phyloP scores from a whole-genome alignment of 148 eudicot species.

The Silene conica region DNA sequence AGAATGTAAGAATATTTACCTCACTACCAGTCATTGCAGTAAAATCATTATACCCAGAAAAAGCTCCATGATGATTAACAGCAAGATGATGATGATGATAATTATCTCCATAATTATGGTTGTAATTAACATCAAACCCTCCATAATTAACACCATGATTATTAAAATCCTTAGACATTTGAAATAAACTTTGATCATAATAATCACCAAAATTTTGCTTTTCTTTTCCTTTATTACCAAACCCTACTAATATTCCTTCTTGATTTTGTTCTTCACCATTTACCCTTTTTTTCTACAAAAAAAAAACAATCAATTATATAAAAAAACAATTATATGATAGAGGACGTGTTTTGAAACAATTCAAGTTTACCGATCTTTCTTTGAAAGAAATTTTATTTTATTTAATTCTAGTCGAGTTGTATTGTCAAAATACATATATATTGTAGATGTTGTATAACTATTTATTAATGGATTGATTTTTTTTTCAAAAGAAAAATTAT shows the following conservation, averaged over 20 bases:
- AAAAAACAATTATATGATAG: too few species aligned
- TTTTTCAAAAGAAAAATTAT: too few species aligned
- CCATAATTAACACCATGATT: conserved; percentile 15
- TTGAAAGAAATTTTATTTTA: too few species aligned
- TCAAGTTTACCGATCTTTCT: too few species aligned
- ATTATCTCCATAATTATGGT: conserved; percentile 8
- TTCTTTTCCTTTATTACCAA: conserved; percentile 18
- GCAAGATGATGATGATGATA: too few species aligned
- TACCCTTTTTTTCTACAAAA: conserved; percentile 31
- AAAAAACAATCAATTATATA: background rate
- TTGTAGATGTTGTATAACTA: too few species aligned
- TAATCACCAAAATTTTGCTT: conserved; percentile 1
- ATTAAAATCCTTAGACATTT: background rate
- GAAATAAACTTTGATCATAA: conserved; percentile 8
- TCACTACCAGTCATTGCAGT: conserved; percentile 17
- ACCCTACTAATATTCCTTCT: conserved; percentile 22
- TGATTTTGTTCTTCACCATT: conserved; percentile 17
- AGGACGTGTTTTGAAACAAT: too few species aligned
- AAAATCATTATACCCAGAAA: conserved; percentile 12
- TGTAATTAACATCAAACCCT: conserved; percentile 19
- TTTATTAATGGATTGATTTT: too few species aligned
- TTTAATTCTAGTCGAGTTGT: too few species aligned
- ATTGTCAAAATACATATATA: too few species aligned
- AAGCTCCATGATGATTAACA: too few species aligned
- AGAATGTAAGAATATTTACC: conserved; percentile 8